These are phyloP conservation scores for Penicillium bovifimosum DNA, from an alignment of 495 filamentous ascomycete genomes.

Conservation along the genomic window DNA sequence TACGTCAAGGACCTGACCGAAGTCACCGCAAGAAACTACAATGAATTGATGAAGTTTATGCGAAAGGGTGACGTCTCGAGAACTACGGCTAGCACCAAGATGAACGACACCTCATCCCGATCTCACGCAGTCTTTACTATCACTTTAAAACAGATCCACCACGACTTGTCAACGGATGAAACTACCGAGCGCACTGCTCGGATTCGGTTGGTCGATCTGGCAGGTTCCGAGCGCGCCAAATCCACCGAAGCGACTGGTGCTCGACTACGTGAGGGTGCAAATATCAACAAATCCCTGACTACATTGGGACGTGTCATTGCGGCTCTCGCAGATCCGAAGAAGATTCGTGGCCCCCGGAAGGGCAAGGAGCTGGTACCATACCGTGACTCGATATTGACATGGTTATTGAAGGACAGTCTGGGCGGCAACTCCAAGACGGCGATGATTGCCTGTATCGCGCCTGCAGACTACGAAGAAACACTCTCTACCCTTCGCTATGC, in stretches of 20 bases:
- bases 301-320: conserved; percentile 95
- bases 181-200: conserved; percentile 90
- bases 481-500: conserved; percentile 94
- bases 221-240: conserved; percentile 91
- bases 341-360: conserved; percentile 45
- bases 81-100: conserved; percentile 94
- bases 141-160: conserved; percentile 92
- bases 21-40: conserved; percentile 73
- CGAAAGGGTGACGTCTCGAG: conserved; percentile 80
- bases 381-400: conserved; percentile 94
- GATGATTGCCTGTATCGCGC: conserved; percentile 97
- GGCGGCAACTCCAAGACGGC: conserved; percentile 97
- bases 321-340: conserved; percentile 82
- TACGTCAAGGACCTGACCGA: conserved; percentile 97
- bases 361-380: conserved; percentile 80
- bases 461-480: conserved; percentile 94
- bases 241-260: conserved; percentile 90
- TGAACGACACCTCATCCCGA: conserved; percentile 96
- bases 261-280: conserved; percentile 86
- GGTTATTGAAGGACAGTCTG: conserved; percentile 90
- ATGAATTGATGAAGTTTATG: conserved; percentile 87
- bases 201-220: conserved; percentile 93
- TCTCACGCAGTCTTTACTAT: conserved; percentile 98
- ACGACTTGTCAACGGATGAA: conserved; percentile 89
- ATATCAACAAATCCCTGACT: conserved; percentile 98